Base-by-base conservation (phyloP, 805 yeast genomes). In the Suhomyces faveliae region DNA sequence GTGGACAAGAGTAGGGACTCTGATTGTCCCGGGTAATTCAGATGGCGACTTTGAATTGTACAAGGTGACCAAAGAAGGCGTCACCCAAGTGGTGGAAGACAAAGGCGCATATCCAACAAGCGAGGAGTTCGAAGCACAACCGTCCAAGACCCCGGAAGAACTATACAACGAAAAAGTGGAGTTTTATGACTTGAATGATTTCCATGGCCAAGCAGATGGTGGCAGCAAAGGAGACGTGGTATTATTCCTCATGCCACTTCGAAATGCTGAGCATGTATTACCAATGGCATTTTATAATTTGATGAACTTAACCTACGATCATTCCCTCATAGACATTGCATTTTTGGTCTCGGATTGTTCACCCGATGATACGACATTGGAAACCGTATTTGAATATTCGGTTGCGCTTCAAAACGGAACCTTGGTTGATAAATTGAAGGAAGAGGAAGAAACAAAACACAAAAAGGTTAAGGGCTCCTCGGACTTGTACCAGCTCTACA, bases 291-390 rank as follows among this genome's bases (percentile, higher is more conserved):
- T 89, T 69, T 84, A 84, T 59, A 87, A 89, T 66, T 70, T 89
- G 66, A 87, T 86, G 92, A 88, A 89, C 64, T 71, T 89, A 66
- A 87, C 95, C 1, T 89, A 89, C 62, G 89, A 87, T 47, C 96
- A 89, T 62, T 76, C 79, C 20, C 68, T 87, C 52, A 84, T 89
- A 46, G 96, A 89, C 67, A 73, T 87, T 51, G 91, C 90, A 13
- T 87, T 87, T 59, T 71, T 87, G 59, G 91, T 87, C 2, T 82
- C 89, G 51, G 96, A 87, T 66, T 87, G 94, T 59, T 81, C 90
- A 1, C 73, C 73, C n/a, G 71, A 68, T 22, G 94, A 87, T 58
- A 71, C 71, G 21, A 87, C 94, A 1, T 64, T 85, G 54, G 85
- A 84, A 50, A 77, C 83, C 1, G 73, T 86, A 13, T 76, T 83